These are phyloP conservation scores for Aspergillus taichungensis DNA, from an alignment of 495 filamentous ascomycete species.

Conservation along the genomic window DNA sequence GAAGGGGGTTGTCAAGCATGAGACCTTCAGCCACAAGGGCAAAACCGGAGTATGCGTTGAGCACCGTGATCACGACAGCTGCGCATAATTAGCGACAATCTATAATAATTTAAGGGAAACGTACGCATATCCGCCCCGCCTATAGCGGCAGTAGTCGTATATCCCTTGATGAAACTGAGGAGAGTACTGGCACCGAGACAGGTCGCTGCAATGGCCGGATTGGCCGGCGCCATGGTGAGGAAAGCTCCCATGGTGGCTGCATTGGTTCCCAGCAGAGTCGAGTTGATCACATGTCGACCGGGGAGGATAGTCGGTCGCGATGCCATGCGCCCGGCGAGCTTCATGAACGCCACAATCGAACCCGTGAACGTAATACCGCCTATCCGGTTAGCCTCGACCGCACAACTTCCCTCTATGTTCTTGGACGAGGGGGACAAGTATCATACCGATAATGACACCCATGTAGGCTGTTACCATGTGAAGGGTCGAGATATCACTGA, in stretches of 20 bases:
- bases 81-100: constrained; percentile 1
- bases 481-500: constrained; percentile 56
- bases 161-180: constrained; percentile 73
- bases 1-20: constrained; percentile 75
- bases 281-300: constrained; percentile 63
- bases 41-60: constrained; percentile 81
- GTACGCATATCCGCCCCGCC: constrained; percentile 75
- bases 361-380: constrained; percentile 77
- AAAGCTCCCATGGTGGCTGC: constrained; percentile 72
- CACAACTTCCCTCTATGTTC: too few relatives aligned
- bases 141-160: constrained; percentile 72
- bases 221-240: constrained; percentile 63
- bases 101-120: background rate
- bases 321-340: constrained; percentile 68
- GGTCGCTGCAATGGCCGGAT: constrained; percentile 61
- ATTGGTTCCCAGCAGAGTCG: constrained; percentile 59
- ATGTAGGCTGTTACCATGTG: constrained; percentile 73
- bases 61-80: constrained; percentile 72
- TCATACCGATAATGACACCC: constrained; percentile 60
- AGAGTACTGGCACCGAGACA: constrained; percentile 63
- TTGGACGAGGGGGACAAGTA: background rate
- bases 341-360: constrained; percentile 72
- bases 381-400: constrained; percentile 4
- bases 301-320: constrained; percentile 60
- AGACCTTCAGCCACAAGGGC: constrained; percentile 75